phyloP scores from a whole-genome alignment of 2,329 filamentous ascomycete genomes.

The Aspergillus oerlinghausenensis region DNA sequence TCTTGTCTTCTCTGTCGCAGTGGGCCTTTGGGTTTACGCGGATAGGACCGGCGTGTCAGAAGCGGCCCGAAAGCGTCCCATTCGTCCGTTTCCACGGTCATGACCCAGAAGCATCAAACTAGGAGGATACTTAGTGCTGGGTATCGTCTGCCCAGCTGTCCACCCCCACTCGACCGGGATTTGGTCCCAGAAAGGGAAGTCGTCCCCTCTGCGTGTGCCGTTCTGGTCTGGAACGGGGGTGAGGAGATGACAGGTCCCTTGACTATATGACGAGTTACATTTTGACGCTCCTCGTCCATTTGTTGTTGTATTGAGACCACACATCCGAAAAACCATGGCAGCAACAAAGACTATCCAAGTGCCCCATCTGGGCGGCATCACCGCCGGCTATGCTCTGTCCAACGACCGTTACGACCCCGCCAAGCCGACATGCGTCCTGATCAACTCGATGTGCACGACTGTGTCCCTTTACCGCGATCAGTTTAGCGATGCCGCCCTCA shows the following conservation, averaged over 20 bases:
- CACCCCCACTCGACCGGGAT: not conserved
- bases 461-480: conserved; percentile 42
- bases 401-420: conserved; percentile 42
- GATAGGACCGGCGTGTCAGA: not conserved
- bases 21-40: not conserved
- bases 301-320: not conserved
- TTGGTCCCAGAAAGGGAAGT: not conserved
- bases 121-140: not conserved
- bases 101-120: not conserved
- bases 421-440: conserved; percentile 49
- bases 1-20: not conserved
- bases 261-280: not conserved
- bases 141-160: not conserved
- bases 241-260: not conserved
- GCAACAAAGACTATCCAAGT: conserved; percentile 38
- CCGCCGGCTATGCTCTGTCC: conserved; percentile 45
- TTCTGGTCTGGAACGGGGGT: not conserved
- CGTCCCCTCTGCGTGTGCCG: not conserved
- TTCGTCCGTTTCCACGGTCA: not conserved
- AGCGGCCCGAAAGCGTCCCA: not conserved
- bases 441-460: conserved; percentile 51
- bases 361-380: conserved; percentile 48
- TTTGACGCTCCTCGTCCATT: not conserved
- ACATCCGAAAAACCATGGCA: conserved; percentile 11
- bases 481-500: conserved; percentile 34